Base-by-base conservation (phyloP, 139 green algal species). In the Picochlorum costavermella region DNA sequence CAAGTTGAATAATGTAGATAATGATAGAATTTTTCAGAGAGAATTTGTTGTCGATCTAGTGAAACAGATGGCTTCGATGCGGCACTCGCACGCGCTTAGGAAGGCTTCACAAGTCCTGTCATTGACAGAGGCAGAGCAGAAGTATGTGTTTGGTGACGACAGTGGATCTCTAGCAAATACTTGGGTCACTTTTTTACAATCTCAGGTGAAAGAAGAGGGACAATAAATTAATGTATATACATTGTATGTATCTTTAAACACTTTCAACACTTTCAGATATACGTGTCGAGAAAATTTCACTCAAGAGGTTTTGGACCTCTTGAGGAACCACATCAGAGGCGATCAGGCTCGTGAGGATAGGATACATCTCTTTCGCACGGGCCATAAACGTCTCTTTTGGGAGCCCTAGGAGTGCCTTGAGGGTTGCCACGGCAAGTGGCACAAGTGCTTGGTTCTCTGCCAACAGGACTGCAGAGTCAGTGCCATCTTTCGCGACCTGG, bases 301-400 rank as follows among this genome's bases (percentile, higher is more conserved):
- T 84, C 23, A 98, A 77, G n/a, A 81, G 77, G 1, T 72, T 61
- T 63, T 93, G 88, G 50, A 98, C 88, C 26, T 98, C 92, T 3
- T 79, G 55, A 3, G 87, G 86, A 5, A 84, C 78, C 45, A 94
- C 80, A 50, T 96, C 83, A 33, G 80, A 86, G 26, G 69, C 65
- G 3, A 98, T 91, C 25, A 98, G 75, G 14, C 69, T 48, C 5
- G 84, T 91, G 16, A 98, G 73, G 61, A 91, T 64, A 5, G 92
- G 91, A 73, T 96, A 97, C 36, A 97, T 80, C 23, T 80, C 63
- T n/a, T 72, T 68, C 9, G 98, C 69, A 57, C 91, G 73, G 4
- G 58, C 30, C 6, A 71, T 61, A 70, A 97, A 96, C 0, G 75
- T 74, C 1, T 65, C 60, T 8, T 87, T 80, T 5, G 78, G 66